Base-by-base conservation (phyloP, 345 rosid species). In the Syzygium aromaticum region DNA sequence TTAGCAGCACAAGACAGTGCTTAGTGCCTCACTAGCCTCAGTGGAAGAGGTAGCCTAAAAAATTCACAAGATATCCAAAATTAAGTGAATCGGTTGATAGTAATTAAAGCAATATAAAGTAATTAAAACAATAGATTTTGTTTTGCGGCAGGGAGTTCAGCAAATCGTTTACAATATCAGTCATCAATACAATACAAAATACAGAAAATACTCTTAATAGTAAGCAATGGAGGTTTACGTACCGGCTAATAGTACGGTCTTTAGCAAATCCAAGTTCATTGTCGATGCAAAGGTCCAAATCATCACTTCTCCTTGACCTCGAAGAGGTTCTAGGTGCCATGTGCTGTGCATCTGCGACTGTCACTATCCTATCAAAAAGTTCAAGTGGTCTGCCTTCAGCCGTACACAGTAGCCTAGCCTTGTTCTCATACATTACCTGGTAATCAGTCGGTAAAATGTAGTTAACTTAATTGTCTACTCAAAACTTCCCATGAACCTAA, bases 201-300 rank as follows among this genome's bases (percentile, higher is more conserved):
- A 61, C 1, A 1, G 73, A 61, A 61, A n/a, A n/a, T 27, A n/a
- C 30, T 6, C 25, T 22, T 22, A 5, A 84, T 53, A 84, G 85
- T 27, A 7, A 9, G 73, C 84, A 86, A 52, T 40, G 85, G 46
- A 59, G 63, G 52, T 38, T 73, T 59, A 8, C 77, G 38, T 92
- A 96, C 99, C 99, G 94, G 86, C 99, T 98, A 89, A 98, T 93
- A 86, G 99, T 96, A 90, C 99, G 96, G 54, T 98, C 99, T 91
- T 98, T 98, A 7, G 95, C 98, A n/a, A 98, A 98, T 78, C 98
- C 99, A 90, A 98, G 86, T 89, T 98, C 99, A 46, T 96, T 96
- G 90, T 98, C 99, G 16, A 98, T 98, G 23, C 99, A 98, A 51
- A 98, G 93, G 86, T 98, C 98, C 3, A 92, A 63, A 53, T 95